phyloP scores from a whole-genome alignment of 2,329 filamentous ascomycete genomes.

The Fusarium oxysporum region DNA sequence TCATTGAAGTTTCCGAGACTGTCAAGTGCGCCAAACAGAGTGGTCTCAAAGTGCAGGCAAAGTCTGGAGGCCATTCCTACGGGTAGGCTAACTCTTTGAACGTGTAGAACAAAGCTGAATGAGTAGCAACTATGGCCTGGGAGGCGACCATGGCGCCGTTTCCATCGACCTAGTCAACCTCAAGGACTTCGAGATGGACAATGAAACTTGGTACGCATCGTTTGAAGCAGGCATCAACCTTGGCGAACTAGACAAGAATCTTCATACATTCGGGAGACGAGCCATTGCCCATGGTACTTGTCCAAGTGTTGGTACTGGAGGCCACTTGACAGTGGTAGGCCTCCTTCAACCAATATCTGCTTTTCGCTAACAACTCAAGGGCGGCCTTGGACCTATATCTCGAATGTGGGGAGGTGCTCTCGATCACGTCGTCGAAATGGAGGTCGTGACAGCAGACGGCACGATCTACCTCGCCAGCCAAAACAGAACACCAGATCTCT shows the following conservation, averaged over 20 bases:
- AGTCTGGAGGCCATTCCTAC: constrained; percentile 74
- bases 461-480: constrained; percentile 60
- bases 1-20: constrained; percentile 66
- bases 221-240: constrained; percentile 67
- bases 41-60: constrained; percentile 68
- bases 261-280: constrained; percentile 64
- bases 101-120: not conserved
- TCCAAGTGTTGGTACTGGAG: constrained; percentile 68
- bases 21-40: constrained; percentile 66
- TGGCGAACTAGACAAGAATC: constrained; percentile 61
- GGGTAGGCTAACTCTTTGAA: constrained; percentile 54
- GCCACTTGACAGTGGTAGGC: constrained; percentile 67
- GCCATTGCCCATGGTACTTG: constrained; percentile 71
- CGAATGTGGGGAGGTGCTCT: constrained; percentile 69
- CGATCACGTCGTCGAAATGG: constrained; percentile 61
- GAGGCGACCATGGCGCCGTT: constrained; percentile 63
- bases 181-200: constrained; percentile 65
- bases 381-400: constrained; percentile 68
- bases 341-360: too few relatives aligned
- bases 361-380: constrained; percentile 50
- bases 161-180: constrained; percentile 67
- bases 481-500: constrained; percentile 63
- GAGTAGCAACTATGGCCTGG: constrained; percentile 56
- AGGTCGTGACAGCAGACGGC: constrained; percentile 68
- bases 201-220: constrained; percentile 63